These are phyloP conservation scores for Melanogaster broomeanus DNA, from an alignment of 768 basidiomycete species.

Conservation along the genomic window DNA sequence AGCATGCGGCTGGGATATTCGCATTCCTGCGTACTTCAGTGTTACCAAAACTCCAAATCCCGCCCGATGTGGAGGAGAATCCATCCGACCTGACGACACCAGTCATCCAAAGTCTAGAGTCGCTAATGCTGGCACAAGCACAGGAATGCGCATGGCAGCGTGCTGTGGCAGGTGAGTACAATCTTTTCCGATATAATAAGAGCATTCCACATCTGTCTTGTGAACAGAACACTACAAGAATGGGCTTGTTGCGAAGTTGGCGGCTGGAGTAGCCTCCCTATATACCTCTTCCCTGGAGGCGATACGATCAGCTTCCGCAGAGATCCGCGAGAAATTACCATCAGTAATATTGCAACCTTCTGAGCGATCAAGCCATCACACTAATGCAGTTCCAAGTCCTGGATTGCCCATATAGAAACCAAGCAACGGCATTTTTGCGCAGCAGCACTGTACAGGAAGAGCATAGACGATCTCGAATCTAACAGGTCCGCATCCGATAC, in stretches of 20 bases:
- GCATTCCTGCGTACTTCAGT: slow-evolving; percentile 57
- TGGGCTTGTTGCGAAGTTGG: slow-evolving; percentile 78
- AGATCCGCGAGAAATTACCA: slow-evolving; percentile 52
- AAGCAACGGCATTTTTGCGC: slow-evolving; percentile 87
- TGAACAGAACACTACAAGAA: slow-evolving; percentile 73
- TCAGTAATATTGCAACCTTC: slow-evolving; percentile 41
- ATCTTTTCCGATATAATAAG: not conserved
- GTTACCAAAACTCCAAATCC: slow-evolving; percentile 50
- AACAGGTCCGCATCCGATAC: slow-evolving; percentile 50
- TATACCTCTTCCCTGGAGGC: slow-evolving; percentile 54
- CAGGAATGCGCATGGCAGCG: slow-evolving; percentile 98
- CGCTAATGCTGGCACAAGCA: slow-evolving; percentile 87
- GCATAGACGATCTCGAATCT: slow-evolving; percentile 82
- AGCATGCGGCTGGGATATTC: slow-evolving; percentile 77
- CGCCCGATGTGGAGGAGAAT: slow-evolving; percentile 51
- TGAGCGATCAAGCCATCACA: not conserved
- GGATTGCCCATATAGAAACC: slow-evolving; percentile 78
- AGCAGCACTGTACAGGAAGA: slow-evolving; percentile 86
- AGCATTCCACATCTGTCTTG: not conserved
- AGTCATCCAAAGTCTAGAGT: slow-evolving; percentile 65
- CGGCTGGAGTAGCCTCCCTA: slow-evolving; percentile 69
- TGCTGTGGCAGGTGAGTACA: slow-evolving; percentile 69
- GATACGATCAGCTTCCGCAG: slow-evolving; percentile 45
- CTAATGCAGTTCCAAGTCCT: slow-evolving; percentile 46
- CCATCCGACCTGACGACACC: slow-evolving; percentile 67